Evolutionary conservation across 2,329 filamentous ascomycete genomes (phyloP).

Genomic region (Diaporthe velutina): DNA sequence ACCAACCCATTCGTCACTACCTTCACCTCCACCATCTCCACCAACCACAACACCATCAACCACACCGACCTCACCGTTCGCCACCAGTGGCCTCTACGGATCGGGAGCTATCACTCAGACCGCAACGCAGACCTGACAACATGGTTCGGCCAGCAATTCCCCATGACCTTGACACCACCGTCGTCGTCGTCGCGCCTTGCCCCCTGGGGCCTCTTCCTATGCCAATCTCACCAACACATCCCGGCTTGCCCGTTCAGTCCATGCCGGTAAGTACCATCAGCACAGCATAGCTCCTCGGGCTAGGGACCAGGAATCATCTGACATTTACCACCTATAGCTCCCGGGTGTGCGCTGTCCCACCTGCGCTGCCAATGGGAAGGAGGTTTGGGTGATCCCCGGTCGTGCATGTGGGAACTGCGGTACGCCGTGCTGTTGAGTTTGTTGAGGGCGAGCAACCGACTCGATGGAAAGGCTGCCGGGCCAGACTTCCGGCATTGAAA

Average conservation of each 20-base stretch:
- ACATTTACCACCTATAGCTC: constrained; percentile 47
- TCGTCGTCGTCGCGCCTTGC: constrained; percentile 6
- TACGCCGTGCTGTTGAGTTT: constrained; percentile 53
- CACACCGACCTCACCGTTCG: neutral
- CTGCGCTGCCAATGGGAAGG: constrained; percentile 61
- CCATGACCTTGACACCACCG: constrained; percentile 35
- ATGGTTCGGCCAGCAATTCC: constrained; percentile 40
- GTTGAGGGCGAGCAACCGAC: constrained; percentile 23
- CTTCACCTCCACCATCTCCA: neutral
- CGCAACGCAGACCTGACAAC: neutral
- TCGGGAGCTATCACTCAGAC: constrained; percentile 7
- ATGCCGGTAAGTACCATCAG: constrained; percentile 39
- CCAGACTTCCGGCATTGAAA: neutral
- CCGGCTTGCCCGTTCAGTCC: constrained; percentile 39
- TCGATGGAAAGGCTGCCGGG: neutral
- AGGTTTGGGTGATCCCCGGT: constrained; percentile 69
- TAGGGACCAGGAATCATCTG: constrained; percentile 5
- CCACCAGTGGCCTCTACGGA: neutral
- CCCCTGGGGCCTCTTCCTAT: constrained; percentile 22
- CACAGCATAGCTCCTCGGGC: neutral
- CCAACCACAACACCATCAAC: neutral
- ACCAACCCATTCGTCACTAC: neutral
- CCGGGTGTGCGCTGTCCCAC: constrained; percentile 66
- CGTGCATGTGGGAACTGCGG: constrained; percentile 65
- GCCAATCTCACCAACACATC: constrained; percentile 27